Evolutionary conservation across 208 protist species (phyloP).

Genomic region (Polymyxa betae): DNA sequence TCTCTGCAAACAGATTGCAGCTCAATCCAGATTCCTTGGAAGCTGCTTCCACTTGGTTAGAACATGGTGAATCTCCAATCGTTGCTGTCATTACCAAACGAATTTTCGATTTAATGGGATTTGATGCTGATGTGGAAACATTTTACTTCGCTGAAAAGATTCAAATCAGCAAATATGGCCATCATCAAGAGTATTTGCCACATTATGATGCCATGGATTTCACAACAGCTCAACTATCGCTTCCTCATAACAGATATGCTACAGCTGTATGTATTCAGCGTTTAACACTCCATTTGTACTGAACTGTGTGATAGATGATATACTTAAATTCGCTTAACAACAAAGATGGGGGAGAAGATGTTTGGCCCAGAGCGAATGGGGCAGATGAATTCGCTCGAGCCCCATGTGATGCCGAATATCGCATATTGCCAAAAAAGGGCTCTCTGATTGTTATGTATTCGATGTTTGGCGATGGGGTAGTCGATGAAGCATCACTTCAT

Average conservation of each 20-base stretch:
- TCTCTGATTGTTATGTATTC: constrained; percentile 33
- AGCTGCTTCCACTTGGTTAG: constrained; percentile 14
- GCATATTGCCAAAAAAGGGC: neutral
- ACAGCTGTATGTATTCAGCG: neutral
- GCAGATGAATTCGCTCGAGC: constrained; percentile 25
- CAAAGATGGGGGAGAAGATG: neutral
- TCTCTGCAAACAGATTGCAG: neutral
- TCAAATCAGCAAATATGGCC: neutral
- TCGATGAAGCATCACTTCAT: constrained; percentile 44
- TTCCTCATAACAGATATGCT: constrained; percentile 18
- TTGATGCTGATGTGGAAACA: constrained; percentile 31
- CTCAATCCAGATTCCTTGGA: neutral
- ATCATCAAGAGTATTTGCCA: constrained; percentile 1
- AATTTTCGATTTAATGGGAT: constrained; percentile 19
- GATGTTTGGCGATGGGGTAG: constrained; percentile 33
- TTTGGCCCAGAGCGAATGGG: constrained; percentile 7
- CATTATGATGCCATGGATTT: constrained; percentile 43
- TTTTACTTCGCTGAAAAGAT: constrained; percentile 56
- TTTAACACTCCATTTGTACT: no score
- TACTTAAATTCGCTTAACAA: constrained; percentile 40
- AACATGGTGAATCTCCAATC: constrained; percentile 48
- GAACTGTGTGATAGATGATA: neutral
- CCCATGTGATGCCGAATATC: constrained; percentile 37
- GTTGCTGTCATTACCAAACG: neutral
- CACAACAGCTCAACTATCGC: constrained; percentile 3